These are phyloP conservation scores for Pisolithus thermaeus DNA, from an alignment of 1,284 basidiomycete species.

Conservation along the genomic window DNA sequence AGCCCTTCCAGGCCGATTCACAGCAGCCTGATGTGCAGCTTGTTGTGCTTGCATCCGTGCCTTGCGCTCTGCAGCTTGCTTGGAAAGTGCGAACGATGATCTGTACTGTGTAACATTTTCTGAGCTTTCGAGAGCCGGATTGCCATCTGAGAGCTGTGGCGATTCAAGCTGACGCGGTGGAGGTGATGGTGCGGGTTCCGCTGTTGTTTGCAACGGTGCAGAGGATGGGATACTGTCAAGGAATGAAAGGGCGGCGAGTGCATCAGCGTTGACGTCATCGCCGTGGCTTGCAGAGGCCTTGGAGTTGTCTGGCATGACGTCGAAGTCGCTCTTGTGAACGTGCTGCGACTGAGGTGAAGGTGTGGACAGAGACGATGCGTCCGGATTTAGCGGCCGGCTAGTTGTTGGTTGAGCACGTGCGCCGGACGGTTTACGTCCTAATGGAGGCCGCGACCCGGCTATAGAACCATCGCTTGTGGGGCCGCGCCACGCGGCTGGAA, in stretches of 20 bases:
- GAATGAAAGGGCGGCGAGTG: constrained; percentile 71
- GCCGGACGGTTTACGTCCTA: constrained; percentile 76
- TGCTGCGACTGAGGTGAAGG: constrained; percentile 26
- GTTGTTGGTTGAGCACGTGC: constrained; percentile 66
- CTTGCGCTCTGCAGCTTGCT: constrained; percentile 75
- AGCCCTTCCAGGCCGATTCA: constrained; percentile 64
- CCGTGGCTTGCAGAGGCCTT: constrained; percentile 11
- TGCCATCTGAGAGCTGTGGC: constrained; percentile 12
- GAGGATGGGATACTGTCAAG: constrained; percentile 43
- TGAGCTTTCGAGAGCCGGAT: constrained; percentile 12
- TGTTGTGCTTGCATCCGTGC: constrained; percentile 78
- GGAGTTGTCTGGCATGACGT: constrained; percentile 23
- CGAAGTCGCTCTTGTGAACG: constrained; percentile 25
- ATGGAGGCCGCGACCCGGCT: constrained; percentile 31
- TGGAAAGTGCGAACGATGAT: constrained; percentile 83
- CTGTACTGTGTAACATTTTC: constrained; percentile 40
- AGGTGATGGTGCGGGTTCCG: constrained; percentile 18
- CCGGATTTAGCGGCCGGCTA: constrained; percentile 31
- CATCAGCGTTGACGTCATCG: constrained; percentile 59
- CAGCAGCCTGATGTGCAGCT: constrained; percentile 69
- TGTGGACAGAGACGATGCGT: constrained; percentile 18
- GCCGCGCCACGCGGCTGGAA: constrained; percentile 27
- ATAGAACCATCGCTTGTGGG: constrained; percentile 23
- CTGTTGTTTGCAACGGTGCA: constrained; percentile 13
- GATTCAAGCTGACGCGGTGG: constrained; percentile 21